These are phyloP conservation scores for Pseudevernia furfuracea DNA, from an alignment of 495 filamentous ascomycete species.

Conservation along the genomic window DNA sequence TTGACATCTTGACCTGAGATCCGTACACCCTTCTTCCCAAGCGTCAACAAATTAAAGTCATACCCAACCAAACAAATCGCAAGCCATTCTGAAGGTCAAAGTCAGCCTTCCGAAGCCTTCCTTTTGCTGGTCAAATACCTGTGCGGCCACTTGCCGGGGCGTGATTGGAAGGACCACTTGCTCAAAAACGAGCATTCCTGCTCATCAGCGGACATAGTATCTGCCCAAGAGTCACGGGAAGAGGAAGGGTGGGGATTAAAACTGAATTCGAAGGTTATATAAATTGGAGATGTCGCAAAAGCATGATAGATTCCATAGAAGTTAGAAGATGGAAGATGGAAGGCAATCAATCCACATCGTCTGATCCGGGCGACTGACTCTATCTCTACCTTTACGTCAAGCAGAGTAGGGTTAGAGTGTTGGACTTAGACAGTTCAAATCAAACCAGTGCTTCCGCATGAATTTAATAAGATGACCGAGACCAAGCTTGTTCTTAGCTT, in stretches of 20 bases:
- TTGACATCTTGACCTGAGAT: neutral
- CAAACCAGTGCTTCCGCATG: slow-evolving; percentile 10
- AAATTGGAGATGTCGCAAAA: neutral
- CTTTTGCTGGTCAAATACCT: neutral
- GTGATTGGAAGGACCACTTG: neutral
- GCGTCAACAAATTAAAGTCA: neutral
- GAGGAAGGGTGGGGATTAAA: neutral
- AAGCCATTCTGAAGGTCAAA: neutral
- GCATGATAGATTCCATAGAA: neutral
- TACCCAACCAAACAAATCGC: neutral
- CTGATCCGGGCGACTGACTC: neutral
- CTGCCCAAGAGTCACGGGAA: too few relatives aligned
- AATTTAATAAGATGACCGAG: slow-evolving; percentile 19
- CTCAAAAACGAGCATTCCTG: neutral
- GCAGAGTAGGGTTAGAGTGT: slow-evolving; percentile 11
- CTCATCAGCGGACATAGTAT: too few relatives aligned
- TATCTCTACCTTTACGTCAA: neutral
- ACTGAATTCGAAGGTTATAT: neutral
- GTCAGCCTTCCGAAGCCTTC: slow-evolving; percentile 4
- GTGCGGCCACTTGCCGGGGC: neutral
- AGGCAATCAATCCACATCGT: neutral
- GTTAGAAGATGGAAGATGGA: neutral
- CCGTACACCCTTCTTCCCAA: neutral
- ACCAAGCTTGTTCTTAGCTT: slow-evolving; percentile 11
- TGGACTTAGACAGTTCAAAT: slow-evolving; percentile 9